Evolutionary conservation across 345 rosid species (phyloP), one percentile per base, ranked within the genome.

Genomic region (Melaleuca alternifolia): DNA sequence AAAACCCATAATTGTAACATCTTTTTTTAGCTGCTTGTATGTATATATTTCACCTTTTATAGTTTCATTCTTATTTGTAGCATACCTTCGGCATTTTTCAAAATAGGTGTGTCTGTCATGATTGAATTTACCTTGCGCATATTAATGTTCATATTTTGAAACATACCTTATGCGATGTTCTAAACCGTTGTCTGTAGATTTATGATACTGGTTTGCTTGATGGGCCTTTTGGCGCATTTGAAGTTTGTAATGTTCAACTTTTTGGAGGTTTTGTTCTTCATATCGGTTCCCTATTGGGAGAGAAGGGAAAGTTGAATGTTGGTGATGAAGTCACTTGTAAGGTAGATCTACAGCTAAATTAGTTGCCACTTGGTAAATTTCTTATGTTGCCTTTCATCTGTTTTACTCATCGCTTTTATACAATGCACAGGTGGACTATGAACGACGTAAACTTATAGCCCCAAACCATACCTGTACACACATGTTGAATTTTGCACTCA

Each of bases 381-480:
- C 20, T 83, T 46, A 54, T 56, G 56, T 30, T 71, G 46, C 50
- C 12, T 62, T 13, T 20, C 53, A 71, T 85, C 84, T 44, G 48
- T 16, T 77, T 44, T 54, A 30, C 44, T 30, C 62, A 44, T 53
- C 13, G 77, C 65, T 79, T 83, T 24, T 85, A 57, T 86, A 41
- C 86, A 44, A 57, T 81, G 37, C 82, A 85, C 90, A 96, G 99
- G 99, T 97, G 91, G 99, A 97, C 88, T 97, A 96, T 88, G 93
- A 92, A 28, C 93, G 99, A 88, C 98, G 99, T 87, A 93, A 88
- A 56, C 96, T 94, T 86, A 94, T 97, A 52, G 99, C 99, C 61
- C 99, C 99, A 24, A 96, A 96, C 87, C 99, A 97, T 90, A 97
- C 99, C 53, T 97, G 98, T 86, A 96, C 99, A 2, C 99, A 97